Evolutionary conservation across 169 alveolate genomes (phyloP).

Genomic region (Eimeria brunetti): DNA sequence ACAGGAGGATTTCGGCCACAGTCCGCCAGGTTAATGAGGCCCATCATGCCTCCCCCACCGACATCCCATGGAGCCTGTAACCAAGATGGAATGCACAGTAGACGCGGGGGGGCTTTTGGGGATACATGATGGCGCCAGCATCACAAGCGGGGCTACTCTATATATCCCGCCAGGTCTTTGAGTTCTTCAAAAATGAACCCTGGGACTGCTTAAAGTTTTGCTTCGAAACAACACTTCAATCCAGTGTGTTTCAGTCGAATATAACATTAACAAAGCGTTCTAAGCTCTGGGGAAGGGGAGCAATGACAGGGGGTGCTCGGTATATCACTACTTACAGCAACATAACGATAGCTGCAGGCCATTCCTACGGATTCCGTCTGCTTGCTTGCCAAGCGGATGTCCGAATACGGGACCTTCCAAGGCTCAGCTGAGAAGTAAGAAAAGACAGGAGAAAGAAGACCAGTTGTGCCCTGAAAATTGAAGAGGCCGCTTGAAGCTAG

Average conservation of each 20-base stretch:
- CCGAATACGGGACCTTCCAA: slow-evolving; percentile 80
- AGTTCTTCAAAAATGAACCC: not conserved
- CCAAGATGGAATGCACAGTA: not conserved
- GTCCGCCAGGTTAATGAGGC: slow-evolving; percentile 71
- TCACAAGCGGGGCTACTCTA: not conserved
- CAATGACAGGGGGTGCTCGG: not conserved
- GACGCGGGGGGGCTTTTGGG: not conserved
- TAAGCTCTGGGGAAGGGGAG: not conserved
- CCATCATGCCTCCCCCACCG: slow-evolving; percentile 83
- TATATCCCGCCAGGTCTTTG: not conserved
- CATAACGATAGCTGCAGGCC: slow-evolving; percentile 71
- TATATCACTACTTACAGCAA: slow-evolving; percentile 67
- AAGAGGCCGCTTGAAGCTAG: not conserved
- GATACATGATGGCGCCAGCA: not conserved
- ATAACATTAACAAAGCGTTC: not conserved
- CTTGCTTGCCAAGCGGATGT: slow-evolving; percentile 78
- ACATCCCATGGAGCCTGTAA: slow-evolving; percentile 82
- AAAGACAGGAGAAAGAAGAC: not conserved
- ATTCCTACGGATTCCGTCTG: slow-evolving; percentile 78
- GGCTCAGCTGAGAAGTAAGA: slow-evolving; percentile 75
- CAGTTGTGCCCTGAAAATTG: not conserved
- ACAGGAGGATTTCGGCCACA: slow-evolving; percentile 78
- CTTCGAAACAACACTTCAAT: not conserved
- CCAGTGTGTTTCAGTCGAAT: not conserved
- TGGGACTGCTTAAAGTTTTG: not conserved